Percentiles rank a stretch among this genome's conserved stretches.
phyloP scores from a whole-genome alignment of 768 basidiomycete species.

The Amanita jacksonii region DNA sequence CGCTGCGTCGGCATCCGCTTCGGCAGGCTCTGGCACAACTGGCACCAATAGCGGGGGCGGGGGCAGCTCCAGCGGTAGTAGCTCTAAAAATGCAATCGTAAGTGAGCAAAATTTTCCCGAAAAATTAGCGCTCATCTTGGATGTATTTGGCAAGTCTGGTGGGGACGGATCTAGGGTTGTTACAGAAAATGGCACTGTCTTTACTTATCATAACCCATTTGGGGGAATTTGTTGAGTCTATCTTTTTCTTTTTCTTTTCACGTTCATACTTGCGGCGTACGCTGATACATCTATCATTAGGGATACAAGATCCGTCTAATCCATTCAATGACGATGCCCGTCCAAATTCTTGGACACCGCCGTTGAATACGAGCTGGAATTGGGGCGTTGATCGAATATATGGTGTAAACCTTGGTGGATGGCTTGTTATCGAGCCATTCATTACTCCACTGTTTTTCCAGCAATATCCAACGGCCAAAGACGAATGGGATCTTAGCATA shows the following conservation, averaged over 20 bases:
- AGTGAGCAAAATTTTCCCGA: conserved; percentile 3
- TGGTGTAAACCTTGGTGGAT: conserved; percentile 67
- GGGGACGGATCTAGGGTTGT: conserved; percentile 54
- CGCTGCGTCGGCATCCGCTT: neutral
- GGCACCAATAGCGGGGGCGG: neutral
- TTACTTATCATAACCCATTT: conserved; percentile 64
- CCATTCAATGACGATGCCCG: conserved; percentile 62
- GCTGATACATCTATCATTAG: conserved; percentile 19
- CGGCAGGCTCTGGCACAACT: neutral
- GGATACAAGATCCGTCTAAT: conserved; percentile 49
- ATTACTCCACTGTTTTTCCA: conserved; percentile 58
- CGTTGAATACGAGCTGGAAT: conserved; percentile 58
- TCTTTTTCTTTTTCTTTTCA: conserved; percentile 5
- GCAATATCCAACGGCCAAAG: conserved; percentile 43
- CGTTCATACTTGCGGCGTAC: neutral
- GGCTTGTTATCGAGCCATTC: conserved; percentile 72
- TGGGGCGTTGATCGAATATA: conserved; percentile 50
- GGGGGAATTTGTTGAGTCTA: conserved; percentile 48
- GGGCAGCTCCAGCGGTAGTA: too few species aligned
- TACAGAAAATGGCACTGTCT: conserved; percentile 51
- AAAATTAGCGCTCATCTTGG: neutral
- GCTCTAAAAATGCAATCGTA: conserved; percentile 2
- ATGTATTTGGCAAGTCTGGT: conserved; percentile 28
- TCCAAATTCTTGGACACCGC: conserved; percentile 65
- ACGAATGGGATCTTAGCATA: conserved; percentile 61